Base-by-base conservation (phyloP, 108 stramenopile genomes). In the Nitzschia inconspicua region DNA sequence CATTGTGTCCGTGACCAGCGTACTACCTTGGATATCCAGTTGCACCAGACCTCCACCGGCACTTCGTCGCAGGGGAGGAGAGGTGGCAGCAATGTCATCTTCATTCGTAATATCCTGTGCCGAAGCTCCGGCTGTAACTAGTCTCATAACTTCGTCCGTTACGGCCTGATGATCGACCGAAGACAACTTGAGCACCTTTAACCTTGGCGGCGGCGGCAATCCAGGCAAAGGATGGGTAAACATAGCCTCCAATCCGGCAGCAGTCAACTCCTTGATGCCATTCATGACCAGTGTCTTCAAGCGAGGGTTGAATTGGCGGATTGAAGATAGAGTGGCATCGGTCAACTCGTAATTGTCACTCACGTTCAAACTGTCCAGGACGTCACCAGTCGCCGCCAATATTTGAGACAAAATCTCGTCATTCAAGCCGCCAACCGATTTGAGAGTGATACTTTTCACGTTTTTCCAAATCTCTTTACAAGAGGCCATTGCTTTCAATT, bases 211-310 rank as follows among this genome's bases (percentile, higher is more conserved):
- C 4, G 81, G 65, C 10, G 79, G 73, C 24, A 88, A 58, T 9
- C 79, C 81, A 6, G 65, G 64, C 37, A 92, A 69, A 28, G 51
- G 65, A 27, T 63, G 53, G 24, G 85, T 83, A 47, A 92, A 92
- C 39, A 92, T 72, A 13, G 85, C 75, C 43, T 79, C 77, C 27
- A 92, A 57, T 24, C 85, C 91, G 29, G 73, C 75, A 4, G 73
- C 59, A 19, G 91, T 77, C 14, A 92, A 43, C 31, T 80, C 77
- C 34, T 74, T 80, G 27, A 86, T 29, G 2, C 72, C 75, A 47
- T 73, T 72, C 43, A 92, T 44, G 0, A 68, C 63, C 57, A 92
- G 57, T 36, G 83, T 70, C 31, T 65, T 66, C 28, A 92, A 56
- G 7, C 68, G 57, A 18, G 32, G n/a, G 59, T 79, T 84, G 66